Conservation (phyloP, 306 rosid species). For the Cucurbita argyrosperma region DNA sequence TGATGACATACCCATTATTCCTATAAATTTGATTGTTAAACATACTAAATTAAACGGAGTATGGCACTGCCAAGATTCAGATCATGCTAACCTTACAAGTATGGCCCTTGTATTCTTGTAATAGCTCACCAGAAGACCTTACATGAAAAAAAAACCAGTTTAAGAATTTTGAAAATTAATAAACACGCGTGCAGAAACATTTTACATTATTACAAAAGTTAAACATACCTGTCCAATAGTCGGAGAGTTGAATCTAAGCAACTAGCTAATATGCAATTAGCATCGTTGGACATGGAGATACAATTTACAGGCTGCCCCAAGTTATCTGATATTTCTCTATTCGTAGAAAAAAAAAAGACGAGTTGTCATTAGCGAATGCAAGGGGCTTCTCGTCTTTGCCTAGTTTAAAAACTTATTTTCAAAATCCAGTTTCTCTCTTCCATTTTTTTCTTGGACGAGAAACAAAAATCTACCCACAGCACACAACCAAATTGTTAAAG, state of each 20-base stretch:
- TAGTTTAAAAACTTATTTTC: not conserved
- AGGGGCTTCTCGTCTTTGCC: not conserved
- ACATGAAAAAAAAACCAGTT: conserved; percentile 5
- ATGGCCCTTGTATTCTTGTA: conserved; percentile 82
- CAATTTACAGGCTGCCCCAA: conserved; percentile 88
- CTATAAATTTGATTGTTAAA: not conserved
- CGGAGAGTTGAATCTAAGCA: conserved; percentile 76
- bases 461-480: not conserved
- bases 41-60: not conserved
- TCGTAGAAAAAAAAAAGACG: not conserved
- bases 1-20: not conserved
- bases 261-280: conserved; percentile 73
- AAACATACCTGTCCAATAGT: conserved; percentile 53
- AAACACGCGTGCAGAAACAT: not conserved
- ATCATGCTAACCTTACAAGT: conserved; percentile 57
- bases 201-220: not conserved
- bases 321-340: conserved; percentile 67
- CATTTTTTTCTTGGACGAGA: not conserved
- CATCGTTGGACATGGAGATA: conserved; percentile 84
- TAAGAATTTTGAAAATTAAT: not conserved
- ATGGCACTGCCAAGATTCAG: not conserved
- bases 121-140: conserved; percentile 70
- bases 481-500: not conserved
- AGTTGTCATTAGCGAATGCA: not conserved
- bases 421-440: not conserved